Conservation (phyloP, 805 yeast species). For the Teunomyces tritomae region DNA sequence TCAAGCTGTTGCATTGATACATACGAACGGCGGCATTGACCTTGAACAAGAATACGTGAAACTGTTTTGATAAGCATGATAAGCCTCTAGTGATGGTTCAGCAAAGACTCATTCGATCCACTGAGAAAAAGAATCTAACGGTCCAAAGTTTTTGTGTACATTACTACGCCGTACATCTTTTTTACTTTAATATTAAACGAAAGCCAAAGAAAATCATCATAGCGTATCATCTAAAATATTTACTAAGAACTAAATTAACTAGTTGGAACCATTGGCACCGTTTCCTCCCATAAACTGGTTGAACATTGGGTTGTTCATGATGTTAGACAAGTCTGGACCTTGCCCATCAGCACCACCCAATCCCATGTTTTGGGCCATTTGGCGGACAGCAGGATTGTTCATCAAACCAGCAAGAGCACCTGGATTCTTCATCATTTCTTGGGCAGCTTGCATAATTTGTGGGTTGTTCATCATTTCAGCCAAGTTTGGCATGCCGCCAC, state of each 20-base stretch:
- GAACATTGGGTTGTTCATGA: slow-evolving; percentile 81
- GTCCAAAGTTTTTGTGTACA: neutral
- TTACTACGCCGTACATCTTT: no score
- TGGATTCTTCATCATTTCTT: slow-evolving; percentile 84
- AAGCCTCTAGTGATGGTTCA: no score
- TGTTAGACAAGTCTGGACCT: slow-evolving; percentile 58
- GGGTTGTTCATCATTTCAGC: slow-evolving; percentile 82
- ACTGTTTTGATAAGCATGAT: neutral
- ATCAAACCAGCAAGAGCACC: slow-evolving; percentile 67
- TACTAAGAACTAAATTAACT: slow-evolving; percentile 1
- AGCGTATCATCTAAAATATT: neutral
- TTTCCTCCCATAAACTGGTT: slow-evolving; percentile 62
- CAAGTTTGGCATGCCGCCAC: slow-evolving; percentile 62
- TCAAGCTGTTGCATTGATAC: neutral
- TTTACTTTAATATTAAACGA: neutral
- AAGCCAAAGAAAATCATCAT: neutral
- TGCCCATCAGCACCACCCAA: slow-evolving; percentile 54
- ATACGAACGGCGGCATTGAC: neutral
- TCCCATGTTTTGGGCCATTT: slow-evolving; percentile 79
- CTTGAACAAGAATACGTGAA: neutral
- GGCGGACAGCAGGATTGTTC: slow-evolving; percentile 76
- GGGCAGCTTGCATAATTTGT: slow-evolving; percentile 87
- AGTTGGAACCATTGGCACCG: slow-evolving; percentile 5
- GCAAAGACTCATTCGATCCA: neutral
- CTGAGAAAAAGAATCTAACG: neutral